Conservation (phyloP, 2,329 filamentous ascomycete species). For the Aspergillus novoparasiticus region DNA sequence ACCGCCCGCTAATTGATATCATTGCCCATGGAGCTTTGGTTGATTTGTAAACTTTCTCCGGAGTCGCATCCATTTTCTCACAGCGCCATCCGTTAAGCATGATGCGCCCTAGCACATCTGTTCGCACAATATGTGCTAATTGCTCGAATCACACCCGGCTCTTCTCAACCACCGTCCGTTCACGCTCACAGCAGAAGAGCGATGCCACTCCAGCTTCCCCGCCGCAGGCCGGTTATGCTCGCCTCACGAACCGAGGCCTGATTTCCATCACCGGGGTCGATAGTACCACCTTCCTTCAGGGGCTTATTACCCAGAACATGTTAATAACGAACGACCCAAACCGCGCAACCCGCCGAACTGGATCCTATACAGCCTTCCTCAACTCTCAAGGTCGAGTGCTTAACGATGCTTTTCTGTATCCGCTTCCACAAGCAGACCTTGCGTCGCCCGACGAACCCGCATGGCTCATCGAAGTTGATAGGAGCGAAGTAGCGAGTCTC, state of each 20-base stretch:
- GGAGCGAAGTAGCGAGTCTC: constrained; percentile 62
- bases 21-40: constrained; percentile 27
- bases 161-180: constrained; percentile 34
- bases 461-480: constrained; percentile 84
- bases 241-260: constrained; percentile 72
- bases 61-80: not conserved
- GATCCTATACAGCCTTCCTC: constrained; percentile 81
- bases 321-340: constrained; percentile 47
- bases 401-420: constrained; percentile 90
- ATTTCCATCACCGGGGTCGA: constrained; percentile 79
- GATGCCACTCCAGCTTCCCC: constrained; percentile 35
- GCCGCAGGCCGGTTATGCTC: constrained; percentile 50
- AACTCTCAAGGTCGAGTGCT: constrained; percentile 82
- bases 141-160: constrained; percentile 30
- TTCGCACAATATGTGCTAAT: constrained; percentile 31
- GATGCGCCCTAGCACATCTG: constrained; percentile 34
- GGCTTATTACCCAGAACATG: constrained; percentile 77
- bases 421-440: constrained; percentile 45
- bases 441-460: constrained; percentile 35
- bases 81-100: constrained; percentile 18
- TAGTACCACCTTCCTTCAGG: constrained; percentile 82
- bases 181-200: constrained; percentile 20
- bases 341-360: constrained; percentile 43
- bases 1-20: constrained; percentile 22
- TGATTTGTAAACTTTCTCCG: constrained; percentile 28